phyloP scores from a whole-genome alignment of 176 grass and related monocot genomes.

The Triticum turgidum region DNA sequence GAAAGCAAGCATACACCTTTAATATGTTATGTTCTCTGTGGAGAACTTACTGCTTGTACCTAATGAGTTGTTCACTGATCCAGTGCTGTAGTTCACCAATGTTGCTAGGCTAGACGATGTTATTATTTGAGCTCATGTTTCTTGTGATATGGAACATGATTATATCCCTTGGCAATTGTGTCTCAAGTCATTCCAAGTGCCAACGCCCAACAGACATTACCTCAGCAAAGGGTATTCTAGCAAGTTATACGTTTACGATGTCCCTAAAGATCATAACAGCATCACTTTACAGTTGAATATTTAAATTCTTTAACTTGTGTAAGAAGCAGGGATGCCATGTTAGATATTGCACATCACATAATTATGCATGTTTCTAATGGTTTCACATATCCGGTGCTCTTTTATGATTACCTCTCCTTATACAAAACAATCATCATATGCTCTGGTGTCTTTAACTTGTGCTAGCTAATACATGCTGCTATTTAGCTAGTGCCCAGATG shows the following conservation, averaged over 20 bases:
- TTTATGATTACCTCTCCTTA: neutral
- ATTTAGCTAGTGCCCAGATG: slow-evolving; percentile 14
- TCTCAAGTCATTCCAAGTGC: neutral
- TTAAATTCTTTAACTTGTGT: neutral
- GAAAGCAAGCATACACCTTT: too few species aligned
- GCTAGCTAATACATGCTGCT: neutral
- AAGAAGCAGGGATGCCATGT: neutral
- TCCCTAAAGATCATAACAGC: slow-evolving; percentile 3
- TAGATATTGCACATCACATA: neutral
- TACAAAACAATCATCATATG: neutral
- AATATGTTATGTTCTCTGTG: neutral
- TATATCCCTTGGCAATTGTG: neutral
- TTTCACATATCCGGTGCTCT: neutral
- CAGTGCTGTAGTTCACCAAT: neutral
- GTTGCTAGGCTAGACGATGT: neutral
- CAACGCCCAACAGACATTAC: neutral
- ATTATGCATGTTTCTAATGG: neutral
- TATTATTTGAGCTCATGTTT: neutral
- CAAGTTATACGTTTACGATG: neutral
- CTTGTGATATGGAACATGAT: slow-evolving; percentile 13
- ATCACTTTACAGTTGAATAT: neutral
- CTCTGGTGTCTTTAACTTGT: neutral
- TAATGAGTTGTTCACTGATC: neutral
- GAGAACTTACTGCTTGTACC: neutral
- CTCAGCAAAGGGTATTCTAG: neutral